Evolutionary conservation across 345 rosid genomes (phyloP), one percentile per base, ranked within the genome.

Genomic region (Stellera chamaejasme): DNA sequence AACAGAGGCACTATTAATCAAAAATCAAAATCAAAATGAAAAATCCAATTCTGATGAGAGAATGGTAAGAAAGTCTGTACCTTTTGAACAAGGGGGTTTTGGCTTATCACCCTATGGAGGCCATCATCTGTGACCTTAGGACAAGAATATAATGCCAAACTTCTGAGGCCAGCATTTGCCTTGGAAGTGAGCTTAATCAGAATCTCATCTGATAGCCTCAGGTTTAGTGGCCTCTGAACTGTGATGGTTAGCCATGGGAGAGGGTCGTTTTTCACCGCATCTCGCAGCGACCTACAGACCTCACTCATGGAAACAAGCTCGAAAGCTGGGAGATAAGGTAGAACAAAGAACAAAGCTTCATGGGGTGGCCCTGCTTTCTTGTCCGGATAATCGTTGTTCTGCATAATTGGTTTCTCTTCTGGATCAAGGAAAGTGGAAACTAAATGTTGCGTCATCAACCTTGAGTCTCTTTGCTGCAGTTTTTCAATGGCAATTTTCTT

Each of bases 61-160:
- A 36, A 9, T 51, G 12, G 15, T 2, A 27, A 27, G 10, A 27
- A 13, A 12, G 32, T 27, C 4, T 15, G 19, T 67, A 92, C 97
- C 97, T 75, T 74, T 13, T 47, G 56, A 66, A 86, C 74, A n/a
- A 69, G 68, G 19, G 82, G 96, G 63, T 93, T 93, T 4, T 66
- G 62, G 28, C 74, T 72, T 0, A 75, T 10, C 28, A 84, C 83
- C 43, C 67, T 61, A 10, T 60, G 78, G 27, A 92, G 82, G 3
- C 86, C 94, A 36, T 67, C 77, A 63, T 86, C 82, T n/a, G 88
- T 82, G 27, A 88, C 55, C 27, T 67, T 70, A 2, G 39, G 41
- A 68, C 91, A 92, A 27, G 68, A 66, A 4, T 70, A 63, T 8
- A 88, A 73, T 45, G 56, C 63, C 58, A 86, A 64, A 58, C 61